Evolutionary conservation across 1,139 yeast genomes (phyloP), one percentile per base, ranked within the genome.

Genomic region (Hyphopichia fennica): DNA sequence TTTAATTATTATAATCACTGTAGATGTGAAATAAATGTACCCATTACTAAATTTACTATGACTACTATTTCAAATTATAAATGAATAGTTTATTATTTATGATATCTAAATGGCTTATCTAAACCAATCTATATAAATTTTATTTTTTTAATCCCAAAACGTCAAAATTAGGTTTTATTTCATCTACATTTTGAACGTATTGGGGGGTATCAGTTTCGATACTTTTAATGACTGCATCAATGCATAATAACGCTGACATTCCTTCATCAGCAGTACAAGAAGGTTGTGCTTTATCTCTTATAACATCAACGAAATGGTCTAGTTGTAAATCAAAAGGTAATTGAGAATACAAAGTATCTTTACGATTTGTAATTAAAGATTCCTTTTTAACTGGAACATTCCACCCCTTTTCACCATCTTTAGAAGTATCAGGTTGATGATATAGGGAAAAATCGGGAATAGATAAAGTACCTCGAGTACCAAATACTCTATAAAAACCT

Each of bases 231-330:
- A 71, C 74, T 1, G 75, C 72, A 39, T 70, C 65, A 19, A 69
- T 37, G 34, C 58, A 55, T 32, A 62, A 51, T 18, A 65, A 53
- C 4, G 74, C 72, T 3, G 65, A 57, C 16, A 70, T 66, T 0
- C 73, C 75, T 50, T 70, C 76, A 31, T 64, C 69, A 8, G 67
- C 64, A 13, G 59, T 58, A 47, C 76, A 70, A 19, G 52, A 58
- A 0, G 72, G 72, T 15, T 56, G 59, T 2, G 48, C 48, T 3
- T 54, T 56, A 2, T 63, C 67, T 19, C 53, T 47, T 2, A 70
- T 65, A 7, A 70, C 60, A 38, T 68, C 65, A 22, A 70, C 62
- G 47, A 69, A 67, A 46, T 69, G 75, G 22, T 57, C 58, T 38
- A 66, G 51, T 45, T 66, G 72, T 30, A 63, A 54, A 42, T 65